Evolutionary conservation across 805 yeast genomes (phyloP).

Genomic region (Suhomyces canberraensis): DNA sequence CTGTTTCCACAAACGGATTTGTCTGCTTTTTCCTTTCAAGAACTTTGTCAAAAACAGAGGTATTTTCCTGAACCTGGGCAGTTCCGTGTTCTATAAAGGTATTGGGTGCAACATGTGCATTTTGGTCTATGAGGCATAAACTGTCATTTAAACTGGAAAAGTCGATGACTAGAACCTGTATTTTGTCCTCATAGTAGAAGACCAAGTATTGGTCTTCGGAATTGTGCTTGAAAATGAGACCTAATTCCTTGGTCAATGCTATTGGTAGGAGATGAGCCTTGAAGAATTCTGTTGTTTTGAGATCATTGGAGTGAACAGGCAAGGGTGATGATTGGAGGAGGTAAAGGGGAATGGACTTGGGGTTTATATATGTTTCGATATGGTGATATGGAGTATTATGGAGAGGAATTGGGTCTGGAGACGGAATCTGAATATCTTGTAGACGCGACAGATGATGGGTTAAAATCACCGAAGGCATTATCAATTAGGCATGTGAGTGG

Average conservation of each 20-base stretch:
- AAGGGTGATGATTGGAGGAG: conserved; percentile 18
- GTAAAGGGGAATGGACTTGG: conserved; percentile 22
- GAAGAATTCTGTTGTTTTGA: conserved; percentile 19
- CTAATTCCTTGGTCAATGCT: conserved; percentile 10
- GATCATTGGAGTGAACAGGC: conserved; percentile 19
- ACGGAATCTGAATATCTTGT: conserved; percentile 1
- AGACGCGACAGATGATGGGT: not conserved
- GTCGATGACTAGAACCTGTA: conserved; percentile 18
- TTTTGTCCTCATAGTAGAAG: conserved; percentile 18
- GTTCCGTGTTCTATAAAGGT: not conserved
- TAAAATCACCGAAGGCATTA: not conserved
- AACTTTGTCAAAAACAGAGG: conserved; percentile 34
- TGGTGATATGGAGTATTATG: not conserved
- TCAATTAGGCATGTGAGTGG: no score
- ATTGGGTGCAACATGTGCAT: not conserved
- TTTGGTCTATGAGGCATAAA: not conserved
- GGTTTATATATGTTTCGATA: conserved; percentile 14
- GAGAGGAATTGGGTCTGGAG: not conserved
- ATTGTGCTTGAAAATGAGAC: conserved; percentile 17
- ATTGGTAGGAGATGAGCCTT: conserved; percentile 12
- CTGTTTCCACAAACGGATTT: conserved; percentile 13
- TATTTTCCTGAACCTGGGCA: conserved; percentile 3
- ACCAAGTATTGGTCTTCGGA: conserved; percentile 16
- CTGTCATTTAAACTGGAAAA: conserved; percentile 9
- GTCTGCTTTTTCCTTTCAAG: conserved; percentile 24